These are phyloP conservation scores for Pseudogymnoascus sp. DNA, from an alignment of 2,329 filamentous ascomycete species.

Conservation along the genomic window DNA sequence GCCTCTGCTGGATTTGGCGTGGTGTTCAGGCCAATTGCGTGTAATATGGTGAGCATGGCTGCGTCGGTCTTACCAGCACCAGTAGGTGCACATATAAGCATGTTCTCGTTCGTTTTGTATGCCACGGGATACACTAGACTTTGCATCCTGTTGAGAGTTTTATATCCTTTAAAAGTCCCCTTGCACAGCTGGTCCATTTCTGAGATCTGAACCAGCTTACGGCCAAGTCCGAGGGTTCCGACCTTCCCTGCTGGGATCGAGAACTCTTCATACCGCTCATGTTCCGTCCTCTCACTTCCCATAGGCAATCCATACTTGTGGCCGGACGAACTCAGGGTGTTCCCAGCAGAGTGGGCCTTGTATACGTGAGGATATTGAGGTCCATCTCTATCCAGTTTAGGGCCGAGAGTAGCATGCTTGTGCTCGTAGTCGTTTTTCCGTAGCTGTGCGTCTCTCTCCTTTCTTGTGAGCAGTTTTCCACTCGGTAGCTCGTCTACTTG, in stretches of 20 bases:
- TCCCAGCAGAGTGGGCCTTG: constrained; percentile 72
- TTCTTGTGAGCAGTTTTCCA: constrained; percentile 59
- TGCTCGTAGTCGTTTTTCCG: constrained; percentile 72
- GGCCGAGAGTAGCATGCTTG: constrained; percentile 65
- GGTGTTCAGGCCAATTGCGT: constrained; percentile 80
- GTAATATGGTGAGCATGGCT: constrained; percentile 91
- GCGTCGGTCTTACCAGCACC: constrained; percentile 97
- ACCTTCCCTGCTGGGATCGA: constrained; percentile 75
- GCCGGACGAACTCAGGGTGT: constrained; percentile 71
- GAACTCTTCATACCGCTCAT: constrained; percentile 76
- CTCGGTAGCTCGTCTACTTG: constrained; percentile 36
- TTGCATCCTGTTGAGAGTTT: constrained; percentile 93
- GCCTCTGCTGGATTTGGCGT: constrained; percentile 72
- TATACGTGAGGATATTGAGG: constrained; percentile 91
- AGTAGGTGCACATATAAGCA: constrained; percentile 96
- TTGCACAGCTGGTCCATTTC: constrained; percentile 84
- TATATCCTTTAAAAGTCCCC: constrained; percentile 91
- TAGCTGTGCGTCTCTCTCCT: constrained; percentile 72
- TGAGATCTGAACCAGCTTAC: constrained; percentile 68
- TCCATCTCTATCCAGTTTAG: constrained; percentile 62
- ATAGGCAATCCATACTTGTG: constrained; percentile 74
- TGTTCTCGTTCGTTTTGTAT: constrained; percentile 94
- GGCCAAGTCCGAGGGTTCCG: constrained; percentile 62
- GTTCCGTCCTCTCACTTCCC: constrained; percentile 64
- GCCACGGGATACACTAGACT: constrained; percentile 92